Evolutionary conservation across 2,329 filamentous ascomycete species (phyloP), one percentile per base, ranked within the genome.

Genomic region (Colletotrichum tabaci): DNA sequence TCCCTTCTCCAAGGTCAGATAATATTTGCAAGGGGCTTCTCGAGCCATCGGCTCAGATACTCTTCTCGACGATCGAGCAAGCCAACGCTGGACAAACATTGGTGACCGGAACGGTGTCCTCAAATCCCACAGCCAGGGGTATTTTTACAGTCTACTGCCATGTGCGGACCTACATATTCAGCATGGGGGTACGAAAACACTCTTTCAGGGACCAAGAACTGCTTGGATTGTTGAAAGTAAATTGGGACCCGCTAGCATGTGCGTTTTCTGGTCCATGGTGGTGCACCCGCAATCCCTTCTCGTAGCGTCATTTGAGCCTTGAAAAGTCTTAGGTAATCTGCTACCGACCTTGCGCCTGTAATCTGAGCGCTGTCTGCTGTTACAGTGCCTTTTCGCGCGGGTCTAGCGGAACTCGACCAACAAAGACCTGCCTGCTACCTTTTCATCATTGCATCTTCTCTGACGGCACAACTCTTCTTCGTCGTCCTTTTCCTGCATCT

Each of bases 311-410:
- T 62, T 42, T 44, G 21, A 7, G 15, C 40, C 9, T 26, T 12
- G 26, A n/a, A 58, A n/a, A 58, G 21, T 30, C 55, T 58, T 42
- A 58, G 55, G 55, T 44, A 62, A 49, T n/a, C n/a, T 42, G 55
- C n/a, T 42, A 12, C 47, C 30, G 23, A 50, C 60, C 16, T 52
- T 50, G 44, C 44, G 18, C 44, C 44, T 38, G 26, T 61, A 16
- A 46, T 4, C 26, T 46, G 23, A 46, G 46, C 57, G 38, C 16
- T 35, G 58, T 30, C 35, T 38, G 26, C 30, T 61, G 42, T 10
- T 38, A 49, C 44, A 49, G 44, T 49, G n/a, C 15, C 53, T 56
- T 15, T 9, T 38, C 30, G 16, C 55, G 38, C 35, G 13, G 35
- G 38, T 30, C 35, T 21, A n/a, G 13, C 53, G 12, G 52, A 38